Percentiles rank a stretch among this genome's conserved stretches.
These are phyloP conservation scores for Lentinula lateritia DNA, from an alignment of 768 basidiomycete species.

Conservation along the genomic window DNA sequence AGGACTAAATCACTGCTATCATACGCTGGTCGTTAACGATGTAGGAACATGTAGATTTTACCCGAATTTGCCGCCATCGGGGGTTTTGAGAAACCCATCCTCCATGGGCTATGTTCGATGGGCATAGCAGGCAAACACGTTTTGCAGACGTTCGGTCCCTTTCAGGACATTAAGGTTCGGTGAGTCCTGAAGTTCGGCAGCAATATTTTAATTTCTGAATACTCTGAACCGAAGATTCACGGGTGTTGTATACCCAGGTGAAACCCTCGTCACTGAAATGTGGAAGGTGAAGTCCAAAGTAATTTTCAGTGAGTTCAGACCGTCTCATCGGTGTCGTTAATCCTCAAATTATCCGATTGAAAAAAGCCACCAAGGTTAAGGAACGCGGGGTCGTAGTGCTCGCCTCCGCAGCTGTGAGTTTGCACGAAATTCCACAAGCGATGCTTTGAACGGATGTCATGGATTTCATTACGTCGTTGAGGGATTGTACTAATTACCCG, in stretches of 20 bases:
- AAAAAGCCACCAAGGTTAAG: constrained; percentile 79
- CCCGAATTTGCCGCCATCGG: constrained; percentile 93
- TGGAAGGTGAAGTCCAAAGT: constrained; percentile 94
- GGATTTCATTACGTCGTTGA: no score
- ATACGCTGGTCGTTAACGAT: neutral
- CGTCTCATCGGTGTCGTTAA: neutral
- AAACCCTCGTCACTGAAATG: constrained; percentile 95
- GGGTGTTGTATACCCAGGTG: constrained; percentile 90
- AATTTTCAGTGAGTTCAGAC: constrained; percentile 75
- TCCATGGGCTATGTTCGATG: constrained; percentile 88
- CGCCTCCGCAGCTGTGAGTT: constrained; percentile 77
- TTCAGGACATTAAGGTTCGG: constrained; percentile 93
- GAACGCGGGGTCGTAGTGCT: constrained; percentile 72
- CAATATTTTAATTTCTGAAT: neutral
- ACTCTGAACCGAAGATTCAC: constrained; percentile 53
- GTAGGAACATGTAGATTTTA: constrained; percentile 54
- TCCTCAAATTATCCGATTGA: neutral
- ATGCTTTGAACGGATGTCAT: no score
- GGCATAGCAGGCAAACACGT: constrained; percentile 94
- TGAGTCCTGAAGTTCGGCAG: constrained; percentile 27
- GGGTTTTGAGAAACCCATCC: constrained; percentile 89
- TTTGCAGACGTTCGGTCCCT: constrained; percentile 77
- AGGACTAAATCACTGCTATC: constrained; percentile 19
- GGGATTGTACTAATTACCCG: no score
- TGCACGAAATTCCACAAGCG: constrained; percentile 26